Conservation (phyloP, 305 asterid species). For the Fraxinus platypoda region DNA sequence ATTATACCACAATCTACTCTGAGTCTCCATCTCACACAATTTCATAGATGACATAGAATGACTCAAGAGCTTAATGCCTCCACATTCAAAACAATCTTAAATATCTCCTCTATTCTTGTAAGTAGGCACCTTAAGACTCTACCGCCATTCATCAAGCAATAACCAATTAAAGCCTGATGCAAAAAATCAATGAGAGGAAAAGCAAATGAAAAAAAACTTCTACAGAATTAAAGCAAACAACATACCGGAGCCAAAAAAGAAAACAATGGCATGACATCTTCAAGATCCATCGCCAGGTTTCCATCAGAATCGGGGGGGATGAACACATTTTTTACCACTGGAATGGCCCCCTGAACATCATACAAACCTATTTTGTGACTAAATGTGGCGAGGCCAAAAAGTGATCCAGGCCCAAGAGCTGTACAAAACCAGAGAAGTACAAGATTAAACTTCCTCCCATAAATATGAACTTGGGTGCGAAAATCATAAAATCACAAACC, state of each 20-base stretch:
- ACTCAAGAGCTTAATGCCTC: not conserved
- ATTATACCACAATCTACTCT: not conserved
- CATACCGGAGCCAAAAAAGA: slow-evolving; percentile 96
- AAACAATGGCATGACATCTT: slow-evolving; percentile 94
- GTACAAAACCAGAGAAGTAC: slow-evolving; percentile 34
- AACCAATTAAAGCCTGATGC: not conserved
- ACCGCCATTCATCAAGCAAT: not conserved
- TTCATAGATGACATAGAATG: not conserved
- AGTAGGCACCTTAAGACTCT: not conserved
- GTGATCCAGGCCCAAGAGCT: slow-evolving; percentile 97
- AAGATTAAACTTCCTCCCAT: slow-evolving; percentile 19
- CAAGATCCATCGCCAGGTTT: slow-evolving; percentile 71
- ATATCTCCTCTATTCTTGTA: not conserved
- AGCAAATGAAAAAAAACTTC: slow-evolving; percentile 10
- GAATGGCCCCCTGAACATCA: slow-evolving; percentile 98
- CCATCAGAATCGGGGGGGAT: slow-evolving; percentile 77
- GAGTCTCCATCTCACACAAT: not conserved
- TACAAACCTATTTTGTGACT: slow-evolving; percentile 96
- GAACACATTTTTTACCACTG: slow-evolving; percentile 92
- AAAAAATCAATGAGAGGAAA: slow-evolving; percentile 8
- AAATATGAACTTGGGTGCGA: slow-evolving; percentile 16
- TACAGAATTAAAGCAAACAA: slow-evolving; percentile 17
- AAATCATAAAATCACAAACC: slow-evolving; percentile 46
- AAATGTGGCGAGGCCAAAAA: slow-evolving; percentile 95
- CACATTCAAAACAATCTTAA: not conserved